Evolutionary conservation across 768 basidiomycete species (phyloP), one percentile per base, ranked within the genome.

Genomic region (Russula brevipes): DNA sequence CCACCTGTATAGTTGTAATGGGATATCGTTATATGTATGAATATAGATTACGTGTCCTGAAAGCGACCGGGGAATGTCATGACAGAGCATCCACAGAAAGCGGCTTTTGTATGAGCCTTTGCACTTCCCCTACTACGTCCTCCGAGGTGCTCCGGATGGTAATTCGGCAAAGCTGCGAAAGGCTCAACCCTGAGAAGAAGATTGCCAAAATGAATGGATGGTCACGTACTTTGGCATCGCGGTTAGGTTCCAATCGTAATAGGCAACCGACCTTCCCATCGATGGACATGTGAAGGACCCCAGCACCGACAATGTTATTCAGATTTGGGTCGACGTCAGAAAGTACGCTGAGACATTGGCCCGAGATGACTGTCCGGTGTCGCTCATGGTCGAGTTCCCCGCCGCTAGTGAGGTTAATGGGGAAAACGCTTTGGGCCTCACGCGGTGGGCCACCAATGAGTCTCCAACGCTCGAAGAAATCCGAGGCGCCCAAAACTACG

Each of bases 391-490:
- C 91, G 47, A 98, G 78, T 62, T 89, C 84, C 10, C 91, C 91
- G 9, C 77, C 72, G 16, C 76, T 76, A 49, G 83, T 85, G 30
- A 97, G 76, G 38, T 76, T 72, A 62, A 98, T 86, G 0, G 93
- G 87, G 75, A 97, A 97, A 59, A 99, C 81, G 52, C 76, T 73
- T 73, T 99, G 97, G 33, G 89, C 85, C 77, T 99, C 97, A 54
- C 95, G 83, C 35, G 97, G 97, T 12, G 93, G 80, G 1, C 97
- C 97, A 7, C 97, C 97, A 56, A 98, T 98, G 69, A 97, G 76
- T 74, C 94, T 95, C 97, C 97, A 99, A 56, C 97, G 80, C 74
- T 98, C 95, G 75, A 98, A 99, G 81, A 98, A 99, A 68, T 97
- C 91, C 0, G 82, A 76, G 64, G 83, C 80, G 11, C 83, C 85